phyloP scores from a whole-genome alignment of 75 land plant genomes.

The Larix kaempferi region DNA sequence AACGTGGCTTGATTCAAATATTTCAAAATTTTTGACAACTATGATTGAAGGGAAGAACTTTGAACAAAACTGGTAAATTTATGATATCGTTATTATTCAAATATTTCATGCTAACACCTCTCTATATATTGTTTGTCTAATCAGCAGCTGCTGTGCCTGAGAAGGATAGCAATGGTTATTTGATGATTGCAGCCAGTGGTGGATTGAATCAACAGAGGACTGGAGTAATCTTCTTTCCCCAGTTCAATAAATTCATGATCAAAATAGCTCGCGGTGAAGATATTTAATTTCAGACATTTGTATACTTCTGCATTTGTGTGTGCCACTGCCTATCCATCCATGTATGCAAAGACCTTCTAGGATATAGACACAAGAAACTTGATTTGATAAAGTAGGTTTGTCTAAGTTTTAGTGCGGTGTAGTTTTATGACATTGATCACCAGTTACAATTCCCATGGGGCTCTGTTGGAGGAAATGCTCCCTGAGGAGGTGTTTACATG shows the following conservation, averaged over 20 bases:
- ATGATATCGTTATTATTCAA: neutral
- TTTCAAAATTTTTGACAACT: neutral
- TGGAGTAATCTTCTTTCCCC: constrained; percentile 50
- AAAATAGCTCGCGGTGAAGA: neutral
- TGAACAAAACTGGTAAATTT: neutral
- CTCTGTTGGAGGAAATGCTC: too few relatives aligned
- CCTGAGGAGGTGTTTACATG: too few relatives aligned
- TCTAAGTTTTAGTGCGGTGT: neutral
- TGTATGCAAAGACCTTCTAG: neutral
- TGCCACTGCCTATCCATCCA: too few relatives aligned
- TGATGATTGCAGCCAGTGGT: constrained; percentile 96
- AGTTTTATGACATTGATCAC: neutral
- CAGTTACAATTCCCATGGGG: neutral
- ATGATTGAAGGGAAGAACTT: neutral
- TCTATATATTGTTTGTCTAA: neutral
- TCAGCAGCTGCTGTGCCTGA: constrained; percentile 41
- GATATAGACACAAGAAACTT: neutral
- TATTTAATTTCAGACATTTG: neutral
- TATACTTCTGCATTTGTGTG: neutral
- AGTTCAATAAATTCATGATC: neutral
- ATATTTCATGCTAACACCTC: neutral
- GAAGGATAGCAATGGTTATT: constrained; percentile 60
- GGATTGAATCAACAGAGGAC: constrained; percentile 94
- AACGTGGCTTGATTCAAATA: neutral
- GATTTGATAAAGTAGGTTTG: neutral